Evolutionary conservation across 176 grass and related monocot species (phyloP), one percentile per base, ranked within the genome.

Genomic region (Tillandsia leiboldiana): DNA sequence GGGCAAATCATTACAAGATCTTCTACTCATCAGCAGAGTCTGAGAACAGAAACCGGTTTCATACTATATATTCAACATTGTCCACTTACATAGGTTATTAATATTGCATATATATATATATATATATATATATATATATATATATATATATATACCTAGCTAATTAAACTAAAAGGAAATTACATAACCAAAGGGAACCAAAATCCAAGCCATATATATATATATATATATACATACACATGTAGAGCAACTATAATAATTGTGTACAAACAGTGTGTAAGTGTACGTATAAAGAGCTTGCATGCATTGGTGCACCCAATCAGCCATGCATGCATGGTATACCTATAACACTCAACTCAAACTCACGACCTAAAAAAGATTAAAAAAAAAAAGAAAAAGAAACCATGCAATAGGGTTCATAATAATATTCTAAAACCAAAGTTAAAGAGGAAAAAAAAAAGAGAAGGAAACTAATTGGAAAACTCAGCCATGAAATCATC

Each of bases 401-500:
- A 65, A 48, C 11, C 72, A 70, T 62, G 67, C 70, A 72, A 6
- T 42, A 42, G 33, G 4, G 33, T 42, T 42, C 33, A 42, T 42
- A 42, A 42, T 42, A 42, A 7, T 42, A 42, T 42, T 42, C 33
- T 42, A 42, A 42, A 42, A 42, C 33, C 4, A 42, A 42, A 42
- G 33, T 0, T 61, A 79, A 65, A 72, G 10, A 79, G 9, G 23
- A 29, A 42, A 12, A 3, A 65, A 48, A 65, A 65, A 64, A 65
- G n/a, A 62, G 20, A 49, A 69, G 57, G 33, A 9, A 3, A 26
- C 33, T 48, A 22, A 68, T 75, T 87, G 67, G 91, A 71, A 82
- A 96, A 89, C 27, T 87, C 83, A 18, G 56, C 68, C 66, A 85
- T 81, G 71, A 86, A 88, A 26, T 92, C 81, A 74, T 89, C 79